A percentile compares a stretch with the other conserved stretches of the same genome.
These are phyloP conservation scores for Punctularia strigosozonata DNA, from an alignment of 768 basidiomycete genomes.

Conservation along the genomic window DNA sequence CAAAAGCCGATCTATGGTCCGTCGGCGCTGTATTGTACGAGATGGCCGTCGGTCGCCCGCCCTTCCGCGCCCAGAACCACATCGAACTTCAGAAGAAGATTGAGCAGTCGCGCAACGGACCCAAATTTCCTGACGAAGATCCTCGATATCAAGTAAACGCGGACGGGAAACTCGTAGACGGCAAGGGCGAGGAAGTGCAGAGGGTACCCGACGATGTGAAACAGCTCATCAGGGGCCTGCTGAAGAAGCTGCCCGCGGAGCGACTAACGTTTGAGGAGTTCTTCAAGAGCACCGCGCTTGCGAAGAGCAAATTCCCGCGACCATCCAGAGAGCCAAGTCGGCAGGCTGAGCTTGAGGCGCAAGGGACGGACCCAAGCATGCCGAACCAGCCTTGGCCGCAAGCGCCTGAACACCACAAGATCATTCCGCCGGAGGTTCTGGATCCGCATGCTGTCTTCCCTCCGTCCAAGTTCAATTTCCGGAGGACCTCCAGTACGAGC, in stretches of 20 bases:
- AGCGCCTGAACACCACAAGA: conserved; percentile 62
- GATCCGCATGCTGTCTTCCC: conserved; percentile 76
- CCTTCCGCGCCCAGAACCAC: conserved; percentile 92
- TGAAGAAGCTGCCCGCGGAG: conserved; percentile 77
- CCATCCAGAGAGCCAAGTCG: conserved; percentile 16
- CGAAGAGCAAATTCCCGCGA: conserved; percentile 66
- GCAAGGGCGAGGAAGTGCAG: conserved; percentile 37
- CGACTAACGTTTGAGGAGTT: conserved; percentile 88
- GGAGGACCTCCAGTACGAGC: no score
- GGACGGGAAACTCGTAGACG: conserved; percentile 25
- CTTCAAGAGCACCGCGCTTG: conserved; percentile 70
- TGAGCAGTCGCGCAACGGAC: conserved; percentile 79
- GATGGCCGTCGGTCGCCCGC: conserved; percentile 87
- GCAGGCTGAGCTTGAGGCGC: conserved; percentile 11
- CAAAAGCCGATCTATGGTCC: conserved; percentile 96
- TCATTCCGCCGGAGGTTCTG: conserved; percentile 70
- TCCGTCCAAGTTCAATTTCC: conserved; percentile 70
- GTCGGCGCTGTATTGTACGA: conserved; percentile 96
- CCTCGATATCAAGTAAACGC: no score
- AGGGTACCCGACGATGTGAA: conserved; percentile 78
- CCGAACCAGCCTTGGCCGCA: conserved; percentile 17
- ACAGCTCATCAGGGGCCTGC: conserved; percentile 67
- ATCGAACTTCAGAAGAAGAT: conserved; percentile 92
- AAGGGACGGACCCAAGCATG: neutral
- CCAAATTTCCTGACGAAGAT: conserved; percentile 93